Percentiles rank a stretch among this genome's conserved stretches.
phyloP scores from a whole-genome alignment of 1,284 basidiomycete genomes.

The Ustilago loliicola region DNA sequence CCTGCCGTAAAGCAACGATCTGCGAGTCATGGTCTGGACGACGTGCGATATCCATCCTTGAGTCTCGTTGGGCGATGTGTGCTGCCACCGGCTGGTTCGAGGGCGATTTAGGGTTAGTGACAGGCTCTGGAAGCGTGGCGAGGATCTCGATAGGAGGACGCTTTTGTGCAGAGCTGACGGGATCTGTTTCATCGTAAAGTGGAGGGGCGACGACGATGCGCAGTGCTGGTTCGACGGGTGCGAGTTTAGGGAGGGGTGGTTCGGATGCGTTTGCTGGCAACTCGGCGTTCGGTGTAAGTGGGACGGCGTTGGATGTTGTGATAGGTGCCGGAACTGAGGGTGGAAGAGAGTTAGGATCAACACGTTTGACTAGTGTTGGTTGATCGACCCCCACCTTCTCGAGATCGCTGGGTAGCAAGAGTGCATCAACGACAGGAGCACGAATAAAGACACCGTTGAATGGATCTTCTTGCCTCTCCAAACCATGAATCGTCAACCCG shows the following conservation, averaged over 20 bases:
- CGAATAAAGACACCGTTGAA: conserved; percentile 95
- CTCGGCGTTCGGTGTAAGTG: conserved; percentile 21
- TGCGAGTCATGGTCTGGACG: conserved; percentile 72
- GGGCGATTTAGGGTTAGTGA: conserved; percentile 71
- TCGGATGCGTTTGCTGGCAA: conserved; percentile 18
- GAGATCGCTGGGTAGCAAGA: conserved; percentile 49
- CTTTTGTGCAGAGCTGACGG: conserved; percentile 26
- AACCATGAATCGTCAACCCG: conserved; percentile 77
- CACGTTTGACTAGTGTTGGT: conserved; percentile 41
- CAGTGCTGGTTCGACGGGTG: conserved; percentile 25
- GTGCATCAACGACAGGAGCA: conserved; percentile 78
- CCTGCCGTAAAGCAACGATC: conserved; percentile 89
- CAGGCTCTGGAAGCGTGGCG: conserved; percentile 78
- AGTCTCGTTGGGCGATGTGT: conserved; percentile 22
- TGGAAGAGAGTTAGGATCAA: conserved; percentile 20
- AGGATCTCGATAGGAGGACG: conserved; percentile 74
- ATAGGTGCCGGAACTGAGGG: conserved; percentile 17
- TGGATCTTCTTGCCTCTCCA: conserved; percentile 75
- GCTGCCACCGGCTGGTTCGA: conserved; percentile 31
- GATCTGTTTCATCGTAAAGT: conserved; percentile 42
- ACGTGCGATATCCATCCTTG: conserved; percentile 28
- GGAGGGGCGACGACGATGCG: conserved; percentile 55
- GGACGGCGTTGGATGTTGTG: conserved; percentile 22
- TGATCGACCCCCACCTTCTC: conserved; percentile 46
- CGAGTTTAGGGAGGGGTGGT: conserved; percentile 20